Evolutionary conservation across 164 flowering plant species (phyloP), one percentile per base, ranked within the genome.

Genomic region (Vitis rupestris): DNA sequence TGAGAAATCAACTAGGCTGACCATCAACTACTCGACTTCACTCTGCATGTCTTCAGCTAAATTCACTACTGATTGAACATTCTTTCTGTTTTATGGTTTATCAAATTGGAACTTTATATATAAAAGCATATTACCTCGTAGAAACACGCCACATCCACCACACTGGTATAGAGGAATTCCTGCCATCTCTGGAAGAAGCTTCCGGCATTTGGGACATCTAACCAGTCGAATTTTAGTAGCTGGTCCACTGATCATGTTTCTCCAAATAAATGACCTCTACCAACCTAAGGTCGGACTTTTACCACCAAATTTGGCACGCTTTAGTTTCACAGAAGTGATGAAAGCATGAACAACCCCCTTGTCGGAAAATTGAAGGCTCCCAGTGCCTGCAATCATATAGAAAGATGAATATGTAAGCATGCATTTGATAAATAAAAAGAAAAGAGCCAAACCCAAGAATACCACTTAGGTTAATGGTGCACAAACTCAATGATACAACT

Each of bases 71-170:
- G 51, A 23, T 53, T 52, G 15, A 29, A 10, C 2, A 23, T 23
- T 23, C 27, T 23, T 23, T 23, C 27, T 23, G 27, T 23, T 23
- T 23, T 23, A 23, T 48, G 52, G 10, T 13, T 19, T 27, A 63
- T 10, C 19, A 17, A 64, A 64, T 48, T 17, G 11, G 4, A 8
- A 37, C 4, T 37, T 37, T 37, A 37, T 29, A 9, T 17, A 27
- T 49, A 49, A 2, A 37, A 53, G 15, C 60, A 1, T n/a, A n/a
- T 72, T 82, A 92, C 98, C 96, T 90, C 73, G 83, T 13, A 92
- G 93, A 76, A 75, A 31, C 3, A 85, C 70, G 9, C 72, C 78
- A 68, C 98, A 92, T 70, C 90, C 94, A 50, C 98, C 98, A 76
- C 98, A 92, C 72, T 75, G 67, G 72, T 90, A 92, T 10, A 92